Evolutionary conservation across 192 early-diverging fungal species (phyloP), one percentile per base, ranked within the genome.

Genomic region (Gaertneriomyces semiglobifer): DNA sequence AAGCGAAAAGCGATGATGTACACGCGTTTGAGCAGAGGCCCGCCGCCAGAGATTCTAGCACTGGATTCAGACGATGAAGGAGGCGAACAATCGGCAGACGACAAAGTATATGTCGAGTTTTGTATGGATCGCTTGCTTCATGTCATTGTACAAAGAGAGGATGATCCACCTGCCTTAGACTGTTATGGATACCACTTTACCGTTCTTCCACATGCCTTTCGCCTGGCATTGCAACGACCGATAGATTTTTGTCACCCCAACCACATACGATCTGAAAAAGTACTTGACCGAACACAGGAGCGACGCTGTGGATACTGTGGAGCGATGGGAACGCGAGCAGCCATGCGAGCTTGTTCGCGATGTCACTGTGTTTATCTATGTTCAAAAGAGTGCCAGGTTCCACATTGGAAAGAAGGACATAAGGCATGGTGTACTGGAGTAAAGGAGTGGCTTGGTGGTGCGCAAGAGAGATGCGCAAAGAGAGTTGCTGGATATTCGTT

Each of bases 71-170:
- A 6, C 47, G 47, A 39, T 14, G 16, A 11, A 18, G 33, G 39
- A 12, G 1, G 41, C 41, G 12, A n/a, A n/a, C 12, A 12, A 16
- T 18, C 9, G 12, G 55, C 40, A 41, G 18, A 16, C 12, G 18
- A 6, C 18, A 12, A 58, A 61, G 61, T 68, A 19, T 68, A 68
- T 40, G 66, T 68, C 38, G 66, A 68, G 20, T 48, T 68, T 38
- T 68, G 66, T 56, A 61, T 61, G 7, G 58, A 61, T 51, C 44
- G 58, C 0, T 39, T 60, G 44, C 58, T 68, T 7, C 46, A 51
- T 41, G 58, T 59, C 16, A 44, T 52, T 7, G 44, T 25, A 6
- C 5, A n/a, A 5, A 57, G 46, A 7, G 18, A 7, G 12, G 5
- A 20, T 3, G 50, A 19, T 7, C 14, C 53, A 10, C 66, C 66